Conservation (phyloP, 1,284 basidiomycete genomes). For the Puccinia polysora region DNA sequence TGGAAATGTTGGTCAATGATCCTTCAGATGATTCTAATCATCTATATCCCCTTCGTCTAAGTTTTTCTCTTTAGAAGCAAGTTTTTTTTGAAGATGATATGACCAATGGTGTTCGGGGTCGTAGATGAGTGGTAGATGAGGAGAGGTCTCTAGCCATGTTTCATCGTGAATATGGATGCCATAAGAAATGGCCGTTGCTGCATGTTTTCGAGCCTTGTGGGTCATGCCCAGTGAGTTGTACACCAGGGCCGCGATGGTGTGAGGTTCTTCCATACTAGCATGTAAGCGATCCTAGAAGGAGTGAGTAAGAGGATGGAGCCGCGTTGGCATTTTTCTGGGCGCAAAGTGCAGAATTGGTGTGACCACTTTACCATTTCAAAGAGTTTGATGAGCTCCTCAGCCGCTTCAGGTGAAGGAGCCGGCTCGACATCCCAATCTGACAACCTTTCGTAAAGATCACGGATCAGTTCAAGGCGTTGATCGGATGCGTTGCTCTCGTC, state of each 20-base stretch:
- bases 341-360: too few species aligned
- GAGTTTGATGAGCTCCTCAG: slow-evolving; percentile 7
- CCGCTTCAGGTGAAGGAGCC: slow-evolving; percentile 3
- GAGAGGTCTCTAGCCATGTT: background rate
- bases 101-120: slow-evolving; percentile 30
- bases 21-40: too few species aligned
- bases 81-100: background rate
- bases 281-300: slow-evolving; percentile 27
- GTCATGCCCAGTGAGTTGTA: slow-evolving; percentile 23
- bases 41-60: too few species aligned
- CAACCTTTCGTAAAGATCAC: slow-evolving; percentile 7
- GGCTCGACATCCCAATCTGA: slow-evolving; percentile 10
- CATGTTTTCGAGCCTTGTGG: slow-evolving; percentile 14
- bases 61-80: background rate
- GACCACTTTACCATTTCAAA: slow-evolving; percentile 20
- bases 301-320: too few species aligned
- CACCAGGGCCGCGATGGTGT: slow-evolving; percentile 12
- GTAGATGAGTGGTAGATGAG: slow-evolving; percentile 6
- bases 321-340: too few species aligned
- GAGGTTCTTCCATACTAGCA: slow-evolving; percentile 12
- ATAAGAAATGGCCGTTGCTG: slow-evolving; percentile 10
- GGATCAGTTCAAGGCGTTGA: background rate
- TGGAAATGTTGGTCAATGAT: too few species aligned
- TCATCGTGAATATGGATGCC: background rate
- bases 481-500: slow-evolving; percentile 12